Percentiles rank a stretch among this genome's conserved stretches.
Conservation (phyloP, 345 rosid genomes). For the Camelina neglecta region DNA sequence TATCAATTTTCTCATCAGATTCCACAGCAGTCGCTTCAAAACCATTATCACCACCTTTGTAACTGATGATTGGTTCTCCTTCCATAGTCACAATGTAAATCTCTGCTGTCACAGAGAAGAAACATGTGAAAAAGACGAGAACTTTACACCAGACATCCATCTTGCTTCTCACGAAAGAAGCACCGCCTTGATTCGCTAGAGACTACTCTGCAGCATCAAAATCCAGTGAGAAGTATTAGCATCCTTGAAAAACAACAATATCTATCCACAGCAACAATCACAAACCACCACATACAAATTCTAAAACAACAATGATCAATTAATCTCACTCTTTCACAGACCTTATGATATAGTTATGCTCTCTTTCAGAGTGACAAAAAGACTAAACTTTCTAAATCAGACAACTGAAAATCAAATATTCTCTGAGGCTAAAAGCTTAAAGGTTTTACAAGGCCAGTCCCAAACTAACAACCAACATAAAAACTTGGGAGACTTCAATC, state of each 20-base stretch:
- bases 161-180: slow-evolving; percentile 37
- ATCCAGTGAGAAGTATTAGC: slow-evolving; percentile 8
- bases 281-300: slow-evolving; percentile 22
- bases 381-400: slow-evolving; percentile 13
- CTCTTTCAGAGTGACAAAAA: slow-evolving; percentile 10
- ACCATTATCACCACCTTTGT: slow-evolving; percentile 84
- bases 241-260: slow-evolving; percentile 18
- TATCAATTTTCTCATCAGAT: slow-evolving; percentile 81
- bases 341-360: slow-evolving; percentile 2
- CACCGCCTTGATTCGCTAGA: slow-evolving; percentile 34
- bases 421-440: background rate
- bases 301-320: background rate
- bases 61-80: slow-evolving; percentile 91
- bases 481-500: slow-evolving; percentile 29
- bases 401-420: background rate
- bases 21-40: slow-evolving; percentile 91
- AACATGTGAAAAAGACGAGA: slow-evolving; percentile 49
- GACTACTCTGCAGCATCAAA: slow-evolving; percentile 36
- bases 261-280: slow-evolving; percentile 10
- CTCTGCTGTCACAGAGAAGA: slow-evolving; percentile 62
- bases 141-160: slow-evolving; percentile 36
- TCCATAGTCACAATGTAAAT: slow-evolving; percentile 85
- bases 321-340: background rate
- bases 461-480: slow-evolving; percentile 8
- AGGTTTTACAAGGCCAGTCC: background rate